Evolutionary conservation across 768 basidiomycete species (phyloP).

Genomic region (Fistulinella prunicolor): DNA sequence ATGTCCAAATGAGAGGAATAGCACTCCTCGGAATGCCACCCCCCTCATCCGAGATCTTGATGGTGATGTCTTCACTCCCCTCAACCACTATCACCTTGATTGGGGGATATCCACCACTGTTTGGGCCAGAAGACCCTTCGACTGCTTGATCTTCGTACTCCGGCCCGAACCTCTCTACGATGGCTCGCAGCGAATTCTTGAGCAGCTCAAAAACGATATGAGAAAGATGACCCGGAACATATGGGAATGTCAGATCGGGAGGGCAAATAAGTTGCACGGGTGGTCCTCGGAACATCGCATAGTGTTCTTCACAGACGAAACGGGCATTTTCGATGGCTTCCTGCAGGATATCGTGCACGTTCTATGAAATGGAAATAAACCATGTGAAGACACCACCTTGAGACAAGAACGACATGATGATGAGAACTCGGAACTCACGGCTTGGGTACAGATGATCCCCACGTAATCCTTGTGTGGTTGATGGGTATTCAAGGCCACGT

Average conservation of each 20-base stretch:
- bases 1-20: constrained; percentile 97
- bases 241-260: constrained; percentile 78
- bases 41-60: constrained; percentile 98
- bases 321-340: constrained; percentile 98
- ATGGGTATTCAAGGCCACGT: constrained; percentile 92
- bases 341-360: constrained; percentile 95
- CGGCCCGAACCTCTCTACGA: constrained; percentile 88
- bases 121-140: no score
- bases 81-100: constrained; percentile 73
- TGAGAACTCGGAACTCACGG: constrained; percentile 47
- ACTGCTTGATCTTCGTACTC: constrained; percentile 65
- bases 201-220: constrained; percentile 97
- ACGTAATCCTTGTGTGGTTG: constrained; percentile 90
- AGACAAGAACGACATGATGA: background rate
- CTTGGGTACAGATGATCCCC: constrained; percentile 94
- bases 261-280: constrained; percentile 97
- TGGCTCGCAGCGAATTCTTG: constrained; percentile 96
- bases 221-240: constrained; percentile 94
- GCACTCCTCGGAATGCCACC: constrained; percentile 84
- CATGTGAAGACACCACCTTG: constrained; percentile 2
- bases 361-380: no score
- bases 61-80: constrained; percentile 95
- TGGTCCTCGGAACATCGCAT: constrained; percentile 92
- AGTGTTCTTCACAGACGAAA: constrained; percentile 93
- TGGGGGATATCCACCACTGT: constrained; percentile 20